These are phyloP conservation scores for Aspergillus neoniger DNA, from an alignment of 2,329 filamentous ascomycete species.

Conservation along the genomic window DNA sequence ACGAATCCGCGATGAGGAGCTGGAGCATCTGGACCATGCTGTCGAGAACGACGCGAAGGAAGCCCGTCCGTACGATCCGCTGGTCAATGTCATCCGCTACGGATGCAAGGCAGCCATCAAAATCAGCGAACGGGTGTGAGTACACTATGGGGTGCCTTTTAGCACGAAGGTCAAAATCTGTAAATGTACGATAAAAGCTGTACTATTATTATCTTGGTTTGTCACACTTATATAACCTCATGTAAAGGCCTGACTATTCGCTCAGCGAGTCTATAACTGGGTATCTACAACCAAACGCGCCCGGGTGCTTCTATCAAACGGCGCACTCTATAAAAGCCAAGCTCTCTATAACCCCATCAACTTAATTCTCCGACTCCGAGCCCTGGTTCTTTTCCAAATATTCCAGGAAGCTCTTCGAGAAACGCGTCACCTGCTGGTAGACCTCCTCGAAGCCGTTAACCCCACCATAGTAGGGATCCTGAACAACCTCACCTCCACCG, in stretches of 20 bases:
- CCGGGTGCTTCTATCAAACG: background rate
- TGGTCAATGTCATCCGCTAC: conserved; percentile 84
- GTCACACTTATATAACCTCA: background rate
- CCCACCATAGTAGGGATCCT: conserved; percentile 93
- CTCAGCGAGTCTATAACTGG: conserved; percentile 12
- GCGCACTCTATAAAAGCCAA: background rate
- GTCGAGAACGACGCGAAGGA: conserved; percentile 90
- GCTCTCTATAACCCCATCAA: background rate
- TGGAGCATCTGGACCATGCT: conserved; percentile 95
- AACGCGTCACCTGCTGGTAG: conserved; percentile 80
- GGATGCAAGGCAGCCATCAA: conserved; percentile 92
- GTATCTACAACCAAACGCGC: conserved; percentile 22
- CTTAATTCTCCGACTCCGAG: conserved; percentile 10
- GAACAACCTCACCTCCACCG: conserved; percentile 66
- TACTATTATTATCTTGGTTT: background rate
- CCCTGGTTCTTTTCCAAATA: conserved; percentile 48
- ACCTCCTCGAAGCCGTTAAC: conserved; percentile 77
- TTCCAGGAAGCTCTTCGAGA: conserved; percentile 74
- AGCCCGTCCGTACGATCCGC: conserved; percentile 83
- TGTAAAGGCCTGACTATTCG: background rate
- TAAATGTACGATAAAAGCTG: background rate
- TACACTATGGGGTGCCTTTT: background rate
- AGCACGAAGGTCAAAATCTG: no score
- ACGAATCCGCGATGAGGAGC: conserved; percentile 87
- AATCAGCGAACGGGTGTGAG: conserved; percentile 62